Percentiles rank a stretch among this genome's conserved stretches.
phyloP scores from a whole-genome alignment of 2,329 filamentous ascomycete species.

The Drechslerella dactyloides region DNA sequence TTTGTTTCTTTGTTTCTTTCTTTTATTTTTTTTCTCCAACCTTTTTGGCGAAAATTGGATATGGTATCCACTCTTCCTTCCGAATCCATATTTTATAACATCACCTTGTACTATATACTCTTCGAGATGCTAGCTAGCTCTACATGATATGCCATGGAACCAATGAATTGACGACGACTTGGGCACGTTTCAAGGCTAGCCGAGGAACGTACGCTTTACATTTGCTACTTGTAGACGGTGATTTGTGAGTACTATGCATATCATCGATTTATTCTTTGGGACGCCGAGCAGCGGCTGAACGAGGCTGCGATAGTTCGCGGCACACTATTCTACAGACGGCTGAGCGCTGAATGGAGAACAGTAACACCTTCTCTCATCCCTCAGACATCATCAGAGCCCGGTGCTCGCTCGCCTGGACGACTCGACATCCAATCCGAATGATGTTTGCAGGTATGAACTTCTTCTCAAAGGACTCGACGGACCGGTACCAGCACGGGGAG shows the following conservation, averaged over 20 bases:
- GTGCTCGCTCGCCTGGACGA: no score
- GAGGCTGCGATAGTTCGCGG: no score
- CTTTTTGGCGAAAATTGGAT: slow-evolving; percentile 27
- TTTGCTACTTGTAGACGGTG: no score
- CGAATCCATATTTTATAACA: not conserved
- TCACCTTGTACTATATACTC: slow-evolving; percentile 17
- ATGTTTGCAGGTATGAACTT: no score
- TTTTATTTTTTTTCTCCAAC: slow-evolving; percentile 23
- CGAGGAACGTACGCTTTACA: not conserved
- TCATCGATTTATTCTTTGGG: no score
- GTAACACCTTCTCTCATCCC: no score
- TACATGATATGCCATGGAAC: not conserved
- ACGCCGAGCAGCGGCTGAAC: no score
- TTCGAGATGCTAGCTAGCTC: not conserved
- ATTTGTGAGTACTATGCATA: no score
- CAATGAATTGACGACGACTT: not conserved
- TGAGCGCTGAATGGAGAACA: no score
- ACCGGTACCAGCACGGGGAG: not conserved
- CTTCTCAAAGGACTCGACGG: not conserved
- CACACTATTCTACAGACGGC: no score
- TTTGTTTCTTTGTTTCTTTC: slow-evolving; percentile 30
- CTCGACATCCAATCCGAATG: not conserved
- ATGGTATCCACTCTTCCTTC: not conserved
- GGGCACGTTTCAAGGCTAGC: not conserved
- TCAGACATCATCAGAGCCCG: no score